phyloP scores from a whole-genome alignment of 2,329 filamentous ascomycete species.

The Claviceps sp. region DNA sequence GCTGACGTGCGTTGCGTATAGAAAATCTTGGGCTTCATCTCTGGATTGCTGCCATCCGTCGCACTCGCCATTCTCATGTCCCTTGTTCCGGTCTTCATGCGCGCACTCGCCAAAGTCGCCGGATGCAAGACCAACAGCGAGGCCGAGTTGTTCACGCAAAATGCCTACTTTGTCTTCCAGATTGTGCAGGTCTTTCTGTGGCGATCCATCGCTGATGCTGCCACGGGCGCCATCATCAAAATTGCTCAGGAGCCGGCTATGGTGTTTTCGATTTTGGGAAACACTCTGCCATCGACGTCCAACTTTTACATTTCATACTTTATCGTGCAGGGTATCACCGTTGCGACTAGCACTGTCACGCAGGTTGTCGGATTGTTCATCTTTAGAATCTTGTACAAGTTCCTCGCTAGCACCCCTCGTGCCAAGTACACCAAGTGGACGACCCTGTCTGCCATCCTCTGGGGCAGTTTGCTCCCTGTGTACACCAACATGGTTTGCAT shows the following conservation, averaged over 20 bases:
- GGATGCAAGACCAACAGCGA: conserved; percentile 68
- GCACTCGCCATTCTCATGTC: conserved; percentile 73
- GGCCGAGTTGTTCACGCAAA: conserved; percentile 81
- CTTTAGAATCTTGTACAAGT: conserved; percentile 53
- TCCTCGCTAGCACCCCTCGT: conserved; percentile 64
- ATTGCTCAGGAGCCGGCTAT: conserved; percentile 49
- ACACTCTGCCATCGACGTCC: conserved; percentile 65
- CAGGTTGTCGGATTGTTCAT: conserved; percentile 54
- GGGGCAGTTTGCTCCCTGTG: conserved; percentile 64
- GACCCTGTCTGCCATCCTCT: conserved; percentile 53
- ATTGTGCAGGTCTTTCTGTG: conserved; percentile 90
- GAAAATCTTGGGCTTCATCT: conserved; percentile 61
- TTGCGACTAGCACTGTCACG: conserved; percentile 59
- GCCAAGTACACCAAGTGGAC: conserved; percentile 67
- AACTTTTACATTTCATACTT: conserved; percentile 94
- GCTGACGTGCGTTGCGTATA: neutral
- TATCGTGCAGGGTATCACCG: conserved; percentile 67
- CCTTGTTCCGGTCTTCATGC: conserved; percentile 58
- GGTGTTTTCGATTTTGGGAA: conserved; percentile 52
- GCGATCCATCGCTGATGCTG: conserved; percentile 67
- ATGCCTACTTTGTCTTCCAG: conserved; percentile 83
- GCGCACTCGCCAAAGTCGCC: conserved; percentile 55
- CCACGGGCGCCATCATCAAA: conserved; percentile 50
- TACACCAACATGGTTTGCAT: conserved; percentile 65
- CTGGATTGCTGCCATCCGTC: conserved; percentile 69